Evolutionary conservation across 2,329 filamentous ascomycete species (phyloP), one percentile per base, ranked within the genome.

Genomic region (Biscogniauxia sp.): DNA sequence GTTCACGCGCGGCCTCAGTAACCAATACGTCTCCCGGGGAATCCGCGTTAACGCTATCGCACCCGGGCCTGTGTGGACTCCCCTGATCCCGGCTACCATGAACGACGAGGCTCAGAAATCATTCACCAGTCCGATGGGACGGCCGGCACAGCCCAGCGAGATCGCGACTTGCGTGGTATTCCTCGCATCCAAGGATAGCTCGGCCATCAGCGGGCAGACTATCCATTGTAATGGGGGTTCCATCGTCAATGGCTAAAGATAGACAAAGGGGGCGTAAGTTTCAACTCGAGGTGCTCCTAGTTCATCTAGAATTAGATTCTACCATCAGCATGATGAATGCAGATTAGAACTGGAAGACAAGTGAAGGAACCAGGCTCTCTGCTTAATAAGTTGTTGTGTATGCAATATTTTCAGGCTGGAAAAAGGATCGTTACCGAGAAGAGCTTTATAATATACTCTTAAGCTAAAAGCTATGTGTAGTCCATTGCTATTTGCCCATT

Each of bases 81-180:
- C 90, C 0, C 78, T 93, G 2, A 91, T 92, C 58, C 88, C 88
- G 0, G 78, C 87, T 0, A 92, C 89, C 0, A 92, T 93, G 89
- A 84, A 78, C 57, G 80, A 87, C 2, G 79, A 88, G 64, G 88
- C 88, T 0, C 86, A 92, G 76, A 86, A 92, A 75, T 78, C 89
- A 62, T 94, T 94, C 74, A 84, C 81, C 1, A 83, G 83, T 20
- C 91, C 91, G 0, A 92, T 95, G 79, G 91, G 91, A 3, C 80
- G 92, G 20, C 90, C 90, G 0, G 88, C 86, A 2, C 91, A 95
- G 75, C 92, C 91, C 1, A 90, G 86, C 59, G 92, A 96, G 80
- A 89, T 95, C 63, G 91, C 90, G 0, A 89, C 90, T 0, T 92
- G 88, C 69, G 90, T 93, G 60, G 90, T 95, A 3, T 95, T 95